Evolutionary conservation across 805 yeast genomes (phyloP), one percentile per base, ranked within the genome.

Genomic region (Candida pini): DNA sequence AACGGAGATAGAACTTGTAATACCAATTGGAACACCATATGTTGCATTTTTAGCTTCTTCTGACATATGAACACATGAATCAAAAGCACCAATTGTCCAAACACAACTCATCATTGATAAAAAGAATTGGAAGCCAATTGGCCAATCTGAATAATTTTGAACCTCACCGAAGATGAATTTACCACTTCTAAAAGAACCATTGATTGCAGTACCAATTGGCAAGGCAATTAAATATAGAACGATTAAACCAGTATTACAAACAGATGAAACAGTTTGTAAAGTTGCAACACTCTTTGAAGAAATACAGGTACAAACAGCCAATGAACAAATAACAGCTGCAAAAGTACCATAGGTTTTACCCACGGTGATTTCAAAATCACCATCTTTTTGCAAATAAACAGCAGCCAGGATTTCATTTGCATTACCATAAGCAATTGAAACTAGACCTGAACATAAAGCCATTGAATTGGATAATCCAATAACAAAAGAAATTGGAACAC

Each of bases 51-150:
- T 63, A 18, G 81, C 81, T 54, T 81, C 87, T 54, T 81, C 89
- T 16, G 81, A 66, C 74, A 78, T 74, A 60, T 81, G 87, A 33
- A 81, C 76, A 47, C 81, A 76, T 6, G 83, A 72, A 53, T 81
- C 88, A 53, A 78, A 80, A 0, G 82, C 77, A 18, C 83, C 82
- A 51, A 81, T 79, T 14, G 85, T 78, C 88, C 89, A 81, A 39
- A 79, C 71, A 2, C 79, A 77, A 1, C 86, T 78, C 74, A 77
- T 69, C 44, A 77, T 55, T 2, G 57, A 49, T 18, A 54, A 35
- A 38, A 67, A 56, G 54, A 64, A 72, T 30, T 74, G 69, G 74
- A 79, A 76, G 20, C 84, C 85, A 23, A 54, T 58, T 8, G 76
- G 67, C 78, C 83, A 80, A 23, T 65, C 69, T 23, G 77, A 62